Base-by-base conservation (phyloP, 495 filamentous ascomycete genomes). In the Penicillium fimorum region DNA sequence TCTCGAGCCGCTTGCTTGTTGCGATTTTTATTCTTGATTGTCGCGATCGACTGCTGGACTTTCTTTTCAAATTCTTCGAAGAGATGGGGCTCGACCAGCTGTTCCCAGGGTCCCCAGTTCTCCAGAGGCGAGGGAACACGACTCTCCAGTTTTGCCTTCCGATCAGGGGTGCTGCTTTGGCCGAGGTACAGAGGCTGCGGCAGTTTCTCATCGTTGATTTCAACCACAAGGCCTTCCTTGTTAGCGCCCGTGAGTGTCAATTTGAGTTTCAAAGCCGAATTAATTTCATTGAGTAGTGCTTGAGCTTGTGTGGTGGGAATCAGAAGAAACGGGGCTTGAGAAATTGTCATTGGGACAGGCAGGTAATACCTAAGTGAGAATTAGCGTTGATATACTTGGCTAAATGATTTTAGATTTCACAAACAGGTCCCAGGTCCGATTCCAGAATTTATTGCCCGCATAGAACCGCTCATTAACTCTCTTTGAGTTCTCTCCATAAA, bases 341-440 rank as follows among this genome's bases (percentile, higher is more conserved):
- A 63, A 10, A 67, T 50, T 6, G 70, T 61, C 13, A 58, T 45
- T 0, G 84, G 82, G 22, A 83, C 73, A 55, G 82, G 74, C 43
- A 91, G 68, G 61, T 87, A 91, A 71, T 87, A 91, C 40, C 90
- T 92, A 15, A 13, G 17, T 38, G 24, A 27, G 38, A 0, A 5
- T 53, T 43, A 53, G 41, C 22, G 29, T 4, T 7, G 29, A 27
- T 17, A 10, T n/a, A 24, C 22, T 43, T 45, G 11, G 18, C 11
- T 55, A 25, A 25, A 46, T 49, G 30, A 38, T 15, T 15, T 35
- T 25, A 40, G n/a, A 20, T 17, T 38, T 11, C 6, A 82, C 86
- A 82, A 75, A 95, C 90, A 94, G 58, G 55, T 91, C 86, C 91
- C 90, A 96, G 37, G 70, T 55, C 3, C 82, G 76, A 3, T 79